Conservation (phyloP, 2,329 filamentous ascomycete species). For the Fusarium cyanostomum region DNA sequence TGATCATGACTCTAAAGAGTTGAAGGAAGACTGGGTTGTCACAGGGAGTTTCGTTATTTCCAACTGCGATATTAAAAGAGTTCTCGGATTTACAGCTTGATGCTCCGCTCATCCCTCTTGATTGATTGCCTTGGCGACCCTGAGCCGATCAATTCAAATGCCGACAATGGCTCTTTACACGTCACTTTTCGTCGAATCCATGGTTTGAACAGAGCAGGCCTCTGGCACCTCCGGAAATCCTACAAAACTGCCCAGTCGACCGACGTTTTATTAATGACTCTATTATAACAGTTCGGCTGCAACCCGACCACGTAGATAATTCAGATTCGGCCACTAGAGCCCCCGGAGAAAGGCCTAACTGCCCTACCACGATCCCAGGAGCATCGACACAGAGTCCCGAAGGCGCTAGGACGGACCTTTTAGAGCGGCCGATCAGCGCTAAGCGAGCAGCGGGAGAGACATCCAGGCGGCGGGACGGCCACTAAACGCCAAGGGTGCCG, state of each 20-base stretch:
- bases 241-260: not conserved
- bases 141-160: constrained; percentile 2
- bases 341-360: constrained; percentile 1
- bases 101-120: no score
- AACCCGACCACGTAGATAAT: not conserved
- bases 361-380: constrained; percentile 13
- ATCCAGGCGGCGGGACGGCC: constrained; percentile 40
- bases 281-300: not conserved
- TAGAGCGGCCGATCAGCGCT: constrained; percentile 43
- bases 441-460: constrained; percentile 41
- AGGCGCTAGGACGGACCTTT: constrained; percentile 38
- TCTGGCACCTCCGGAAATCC: no score
- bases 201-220: no score
- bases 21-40: no score
- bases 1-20: no score
- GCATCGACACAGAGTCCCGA: constrained; percentile 22
- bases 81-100: no score
- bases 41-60: no score
- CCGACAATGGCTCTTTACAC: no score
- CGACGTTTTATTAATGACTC: not conserved
- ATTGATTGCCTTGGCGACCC: not conserved
- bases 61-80: no score
- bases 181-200: no score
- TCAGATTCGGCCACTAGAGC: constrained; percentile 11
- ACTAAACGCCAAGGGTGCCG: constrained; percentile 40